Evolutionary conservation across 1,139 yeast genomes (phyloP).

Genomic region (Hyphopichia fennica): DNA sequence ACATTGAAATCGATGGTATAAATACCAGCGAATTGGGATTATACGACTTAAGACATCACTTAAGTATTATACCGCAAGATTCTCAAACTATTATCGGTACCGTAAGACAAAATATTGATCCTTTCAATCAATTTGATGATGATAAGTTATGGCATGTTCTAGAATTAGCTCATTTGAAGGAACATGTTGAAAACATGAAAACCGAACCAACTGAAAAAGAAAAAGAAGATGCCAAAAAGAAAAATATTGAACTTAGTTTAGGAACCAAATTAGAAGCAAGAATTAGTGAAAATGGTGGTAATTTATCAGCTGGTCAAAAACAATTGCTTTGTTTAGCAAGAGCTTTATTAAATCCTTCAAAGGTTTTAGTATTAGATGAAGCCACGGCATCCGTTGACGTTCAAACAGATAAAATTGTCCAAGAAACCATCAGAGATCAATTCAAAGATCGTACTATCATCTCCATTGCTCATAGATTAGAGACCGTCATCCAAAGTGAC

Average conservation of each 20-base stretch:
- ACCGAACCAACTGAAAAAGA: constrained; percentile 21
- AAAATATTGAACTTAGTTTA: constrained; percentile 12
- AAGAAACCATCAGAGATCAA: constrained; percentile 22
- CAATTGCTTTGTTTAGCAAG: constrained; percentile 22
- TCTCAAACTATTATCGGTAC: constrained; percentile 30
- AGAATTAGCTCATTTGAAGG: constrained; percentile 28
- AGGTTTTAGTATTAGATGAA: constrained; percentile 25
- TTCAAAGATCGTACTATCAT: constrained; percentile 25
- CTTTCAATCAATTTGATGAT: constrained; percentile 22
- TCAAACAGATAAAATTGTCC: constrained; percentile 26
- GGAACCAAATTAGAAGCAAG: constrained; percentile 16
- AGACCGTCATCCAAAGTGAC: constrained; percentile 27
- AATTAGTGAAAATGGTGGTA: constrained; percentile 19
- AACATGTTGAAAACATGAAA: constrained; percentile 27
- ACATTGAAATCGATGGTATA: constrained; percentile 26
- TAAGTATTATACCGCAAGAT: constrained; percentile 33
- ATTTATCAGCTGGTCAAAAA: constrained; percentile 22
- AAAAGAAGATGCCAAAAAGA: constrained; percentile 13
- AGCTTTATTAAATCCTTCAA: constrained; percentile 18
- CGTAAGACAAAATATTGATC: constrained; percentile 30
- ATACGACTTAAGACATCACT: constrained; percentile 26
- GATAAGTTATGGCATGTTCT: constrained; percentile 28
- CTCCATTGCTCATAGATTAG: constrained; percentile 27
- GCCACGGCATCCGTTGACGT: constrained; percentile 29
- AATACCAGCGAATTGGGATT: constrained; percentile 26